Evolutionary conservation across 495 filamentous ascomycete species (phyloP).

Genomic region (Lasiosphaeria hispida): DNA sequence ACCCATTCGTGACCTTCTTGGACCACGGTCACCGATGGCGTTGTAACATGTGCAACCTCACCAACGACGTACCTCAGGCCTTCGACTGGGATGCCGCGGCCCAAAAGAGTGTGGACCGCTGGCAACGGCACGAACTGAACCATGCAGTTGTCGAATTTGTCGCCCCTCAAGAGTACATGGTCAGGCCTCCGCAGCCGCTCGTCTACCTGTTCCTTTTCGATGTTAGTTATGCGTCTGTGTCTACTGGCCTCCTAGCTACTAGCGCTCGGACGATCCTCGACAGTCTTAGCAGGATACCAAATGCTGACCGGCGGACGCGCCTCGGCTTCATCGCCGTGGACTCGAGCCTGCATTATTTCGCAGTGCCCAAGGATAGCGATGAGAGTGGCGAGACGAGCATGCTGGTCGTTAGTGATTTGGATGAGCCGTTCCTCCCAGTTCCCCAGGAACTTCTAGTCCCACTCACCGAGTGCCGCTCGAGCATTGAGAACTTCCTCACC

Average conservation of each 20-base stretch:
- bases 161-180: constrained; percentile 99
- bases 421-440: constrained; percentile 95
- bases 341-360: constrained; percentile 92
- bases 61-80: constrained; percentile 96
- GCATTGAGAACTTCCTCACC: constrained; percentile 84
- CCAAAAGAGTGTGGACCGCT: constrained; percentile 85
- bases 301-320: constrained; percentile 88
- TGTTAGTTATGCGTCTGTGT: constrained; percentile 89
- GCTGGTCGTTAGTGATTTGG: constrained; percentile 93
- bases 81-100: constrained; percentile 95
- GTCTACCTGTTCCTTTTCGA: constrained; percentile 99
- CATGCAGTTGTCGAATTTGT: constrained; percentile 94
- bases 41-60: constrained; percentile 99
- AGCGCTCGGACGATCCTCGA: constrained; percentile 91
- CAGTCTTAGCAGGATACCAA: constrained; percentile 93
- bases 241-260: constrained; percentile 90
- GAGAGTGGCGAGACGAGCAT: constrained; percentile 80
- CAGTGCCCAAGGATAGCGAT: constrained; percentile 81
- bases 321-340: constrained; percentile 96
- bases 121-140: constrained; percentile 88
- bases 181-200: constrained; percentile 90
- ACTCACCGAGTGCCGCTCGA: constrained; percentile 80
- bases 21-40: constrained; percentile 97
- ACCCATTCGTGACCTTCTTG: constrained; percentile 92
- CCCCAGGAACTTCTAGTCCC: constrained; percentile 92